Evolutionary conservation across 177 flowering plant species (phyloP).

Genomic region (Vitis hybrid): DNA sequence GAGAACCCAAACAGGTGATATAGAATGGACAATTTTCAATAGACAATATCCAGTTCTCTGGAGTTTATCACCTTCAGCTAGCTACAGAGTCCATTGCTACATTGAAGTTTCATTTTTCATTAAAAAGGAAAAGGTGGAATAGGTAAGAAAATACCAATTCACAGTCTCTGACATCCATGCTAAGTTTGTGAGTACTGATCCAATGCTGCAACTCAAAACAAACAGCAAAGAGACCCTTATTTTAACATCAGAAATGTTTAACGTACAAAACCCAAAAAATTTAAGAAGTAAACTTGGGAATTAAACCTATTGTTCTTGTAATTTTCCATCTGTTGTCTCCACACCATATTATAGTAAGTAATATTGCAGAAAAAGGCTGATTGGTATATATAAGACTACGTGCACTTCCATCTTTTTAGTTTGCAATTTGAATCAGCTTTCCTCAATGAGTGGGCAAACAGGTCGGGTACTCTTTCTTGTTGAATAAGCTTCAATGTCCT

Average conservation of each 20-base stretch:
- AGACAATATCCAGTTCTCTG: no score
- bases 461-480: conserved; percentile 44
- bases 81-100: no score
- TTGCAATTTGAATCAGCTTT: conserved; percentile 40
- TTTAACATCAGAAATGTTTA: no score
- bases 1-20: no score
- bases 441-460: conserved; percentile 45
- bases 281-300: neutral
- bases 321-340: conserved; percentile 39
- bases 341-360: conserved; percentile 39
- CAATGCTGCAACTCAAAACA: conserved; percentile 32
- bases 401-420: neutral
- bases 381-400: neutral
- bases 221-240: conserved; percentile 5
- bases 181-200: conserved; percentile 27
- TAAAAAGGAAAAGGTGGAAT: neutral
- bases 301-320: conserved; percentile 58
- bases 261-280: no score
- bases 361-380: conserved; percentile 29
- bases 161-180: conserved; percentile 19
- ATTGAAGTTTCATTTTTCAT: neutral
- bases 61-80: no score
- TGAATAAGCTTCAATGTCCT: conserved; percentile 71
- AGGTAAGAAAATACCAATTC: conserved; percentile 19
- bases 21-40: no score